phyloP scores from a whole-genome alignment of 1,139 yeast species.

The Debaryomycetaceae sp. region DNA sequence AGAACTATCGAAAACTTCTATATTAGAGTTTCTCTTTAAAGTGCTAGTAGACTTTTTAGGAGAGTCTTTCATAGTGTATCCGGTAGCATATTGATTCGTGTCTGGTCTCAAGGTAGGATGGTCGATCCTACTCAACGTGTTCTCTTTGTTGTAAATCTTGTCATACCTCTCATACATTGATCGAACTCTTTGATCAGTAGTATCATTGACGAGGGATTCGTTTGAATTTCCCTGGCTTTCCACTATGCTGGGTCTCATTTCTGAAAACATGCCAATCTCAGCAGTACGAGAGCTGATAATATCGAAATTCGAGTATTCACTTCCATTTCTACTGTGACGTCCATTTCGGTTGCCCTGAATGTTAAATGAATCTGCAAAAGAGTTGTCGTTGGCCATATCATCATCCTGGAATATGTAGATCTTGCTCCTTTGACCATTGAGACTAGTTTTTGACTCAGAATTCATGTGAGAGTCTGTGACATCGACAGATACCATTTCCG shows the following conservation, averaged over 20 bases:
- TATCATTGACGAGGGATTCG: constrained; percentile 19
- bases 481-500: constrained; percentile 21
- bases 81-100: background rate
- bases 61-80: background rate
- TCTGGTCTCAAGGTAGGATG: background rate
- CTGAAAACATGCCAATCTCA: constrained; percentile 25
- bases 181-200: constrained; percentile 13
- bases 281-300: constrained; percentile 31
- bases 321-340: constrained; percentile 5
- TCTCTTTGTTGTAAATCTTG: constrained; percentile 3
- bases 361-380: constrained; percentile 11
- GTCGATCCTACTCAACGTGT: background rate
- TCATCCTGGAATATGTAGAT: constrained; percentile 1
- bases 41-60: background rate
- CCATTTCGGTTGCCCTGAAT: constrained; percentile 5
- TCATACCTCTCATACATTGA: constrained; percentile 24
- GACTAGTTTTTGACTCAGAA: background rate
- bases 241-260: constrained; percentile 22
- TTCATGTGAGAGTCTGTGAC: constrained; percentile 13
- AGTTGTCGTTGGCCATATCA: constrained; percentile 16
- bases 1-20: background rate
- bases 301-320: constrained; percentile 28
- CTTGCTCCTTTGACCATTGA: background rate
- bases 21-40: background rate
- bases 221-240: constrained; percentile 19